A percentile compares a stretch with the other conserved stretches of the same genome.
These are phyloP conservation scores for Fusarium citri DNA, from an alignment of 2,329 filamentous ascomycete species.

Conservation along the genomic window DNA sequence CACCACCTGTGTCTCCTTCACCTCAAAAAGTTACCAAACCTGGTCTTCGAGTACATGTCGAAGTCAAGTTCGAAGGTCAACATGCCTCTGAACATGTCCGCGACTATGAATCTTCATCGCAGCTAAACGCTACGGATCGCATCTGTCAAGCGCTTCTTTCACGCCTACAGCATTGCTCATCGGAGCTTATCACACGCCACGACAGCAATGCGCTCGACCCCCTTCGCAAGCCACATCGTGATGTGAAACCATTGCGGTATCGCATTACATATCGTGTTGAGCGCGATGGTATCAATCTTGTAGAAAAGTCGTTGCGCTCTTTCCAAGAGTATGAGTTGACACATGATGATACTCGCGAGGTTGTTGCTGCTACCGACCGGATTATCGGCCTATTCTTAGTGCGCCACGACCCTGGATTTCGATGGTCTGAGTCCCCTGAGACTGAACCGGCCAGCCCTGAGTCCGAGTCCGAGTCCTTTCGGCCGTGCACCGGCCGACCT, in stretches of 20 bases:
- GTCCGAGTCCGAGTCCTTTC: slow-evolving; percentile 54
- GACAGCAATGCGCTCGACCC: slow-evolving; percentile 60
- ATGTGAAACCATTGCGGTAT: slow-evolving; percentile 60
- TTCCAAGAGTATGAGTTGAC: slow-evolving; percentile 62
- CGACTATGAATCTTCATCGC: slow-evolving; percentile 60
- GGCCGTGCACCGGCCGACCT: slow-evolving; percentile 56
- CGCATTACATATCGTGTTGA: slow-evolving; percentile 61
- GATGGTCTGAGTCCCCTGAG: slow-evolving; percentile 58
- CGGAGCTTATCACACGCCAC: slow-evolving; percentile 65
- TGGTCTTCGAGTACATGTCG: slow-evolving; percentile 56
- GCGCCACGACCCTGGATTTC: slow-evolving; percentile 62
- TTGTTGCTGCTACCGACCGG: slow-evolving; percentile 61
- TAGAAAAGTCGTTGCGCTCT: slow-evolving; percentile 60
- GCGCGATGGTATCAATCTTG: slow-evolving; percentile 56
- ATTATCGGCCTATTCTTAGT: slow-evolving; percentile 64
- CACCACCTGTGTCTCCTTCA: slow-evolving; percentile 24
- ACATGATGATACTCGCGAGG: slow-evolving; percentile 57
- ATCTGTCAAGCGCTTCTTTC: slow-evolving; percentile 62
- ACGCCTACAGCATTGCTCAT: slow-evolving; percentile 63
- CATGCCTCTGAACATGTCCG: slow-evolving; percentile 57
- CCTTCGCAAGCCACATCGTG: slow-evolving; percentile 49
- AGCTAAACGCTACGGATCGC: slow-evolving; percentile 58
- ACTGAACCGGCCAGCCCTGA: slow-evolving; percentile 53
- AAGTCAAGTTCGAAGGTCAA: slow-evolving; percentile 60
- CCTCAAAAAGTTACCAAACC: slow-evolving; percentile 29